phyloP scores from a whole-genome alignment of 345 rosid genomes.

The Diplotaxis tenuifolia region DNA sequence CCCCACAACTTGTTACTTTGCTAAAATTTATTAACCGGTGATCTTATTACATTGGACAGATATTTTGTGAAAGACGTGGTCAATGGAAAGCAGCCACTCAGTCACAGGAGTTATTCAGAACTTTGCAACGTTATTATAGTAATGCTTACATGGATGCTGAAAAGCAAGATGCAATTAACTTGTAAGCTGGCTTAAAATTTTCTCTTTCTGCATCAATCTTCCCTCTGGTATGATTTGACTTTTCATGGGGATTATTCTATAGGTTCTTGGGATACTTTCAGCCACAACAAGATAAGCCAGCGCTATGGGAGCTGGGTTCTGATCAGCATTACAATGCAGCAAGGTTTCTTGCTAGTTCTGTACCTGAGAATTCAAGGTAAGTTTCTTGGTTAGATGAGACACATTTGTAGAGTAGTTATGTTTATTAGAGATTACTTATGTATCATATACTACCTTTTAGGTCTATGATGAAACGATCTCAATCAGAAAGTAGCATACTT shows the following conservation, averaged over 20 bases:
- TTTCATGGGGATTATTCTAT: conserved; percentile 25
- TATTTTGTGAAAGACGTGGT: conserved; percentile 93
- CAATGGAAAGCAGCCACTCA: conserved; percentile 98
- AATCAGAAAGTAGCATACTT: conserved; percentile 77
- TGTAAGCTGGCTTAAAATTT: conserved; percentile 49
- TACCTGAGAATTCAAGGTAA: conserved; percentile 51
- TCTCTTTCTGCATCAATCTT: neutral
- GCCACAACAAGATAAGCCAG: conserved; percentile 84
- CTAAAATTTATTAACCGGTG: neutral
- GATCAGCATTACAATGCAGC: conserved; percentile 68
- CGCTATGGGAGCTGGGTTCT: conserved; percentile 83
- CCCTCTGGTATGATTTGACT: conserved; percentile 18
- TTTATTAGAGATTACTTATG: conserved; percentile 21
- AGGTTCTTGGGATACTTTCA: conserved; percentile 97
- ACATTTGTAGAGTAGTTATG: neutral
- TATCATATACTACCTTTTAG: conserved; percentile 37
- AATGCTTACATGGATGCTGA: conserved; percentile 89
- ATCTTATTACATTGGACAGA: conserved; percentile 47
- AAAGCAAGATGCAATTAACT: conserved; percentile 92
- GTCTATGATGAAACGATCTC: conserved; percentile 64
- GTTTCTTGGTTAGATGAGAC: neutral
- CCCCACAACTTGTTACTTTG: neutral
- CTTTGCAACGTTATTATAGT: conserved; percentile 86
- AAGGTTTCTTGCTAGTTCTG: conserved; percentile 41
- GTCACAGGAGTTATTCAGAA: conserved; percentile 87